A percentile compares a stretch with the other conserved stretches of the same genome.
Conservation (phyloP, 164 flowering plant species). For the Kalanchoe fedtschenkoi region DNA sequence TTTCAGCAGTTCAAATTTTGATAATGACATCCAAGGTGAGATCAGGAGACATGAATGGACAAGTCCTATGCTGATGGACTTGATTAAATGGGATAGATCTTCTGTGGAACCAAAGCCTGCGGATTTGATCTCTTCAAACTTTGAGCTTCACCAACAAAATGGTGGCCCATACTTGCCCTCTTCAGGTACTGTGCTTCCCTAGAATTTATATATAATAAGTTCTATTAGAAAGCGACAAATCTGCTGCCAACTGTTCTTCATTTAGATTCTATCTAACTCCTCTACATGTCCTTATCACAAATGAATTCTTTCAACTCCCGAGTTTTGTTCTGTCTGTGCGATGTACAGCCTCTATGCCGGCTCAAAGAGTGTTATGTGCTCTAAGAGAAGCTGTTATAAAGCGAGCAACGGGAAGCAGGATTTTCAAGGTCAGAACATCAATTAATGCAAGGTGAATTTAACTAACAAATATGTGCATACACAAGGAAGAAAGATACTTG, state of each 20-base stretch:
- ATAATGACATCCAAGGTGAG: conserved; percentile 31
- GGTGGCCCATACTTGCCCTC: background rate
- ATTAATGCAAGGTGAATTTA: background rate
- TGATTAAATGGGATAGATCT: conserved; percentile 75
- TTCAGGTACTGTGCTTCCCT: too few relatives aligned
- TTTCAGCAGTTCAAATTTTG: conserved; percentile 17
- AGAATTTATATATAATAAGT: background rate
- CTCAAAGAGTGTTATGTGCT: conserved; percentile 48
- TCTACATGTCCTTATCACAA: background rate
- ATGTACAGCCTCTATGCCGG: conserved; percentile 24
- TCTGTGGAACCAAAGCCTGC: conserved; percentile 45
- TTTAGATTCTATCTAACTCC: background rate
- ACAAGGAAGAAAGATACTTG: background rate
- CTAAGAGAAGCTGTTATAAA: conserved; percentile 57
- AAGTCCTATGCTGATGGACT: conserved; percentile 31
- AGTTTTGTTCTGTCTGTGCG: conserved; percentile 15
- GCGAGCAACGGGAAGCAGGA: conserved; percentile 32
- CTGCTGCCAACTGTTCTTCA: background rate
- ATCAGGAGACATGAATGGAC: conserved; percentile 68
- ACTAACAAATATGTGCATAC: background rate
- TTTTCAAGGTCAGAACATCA: conserved; percentile 41
- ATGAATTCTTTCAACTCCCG: conserved; percentile 5
- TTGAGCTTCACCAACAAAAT: background rate
- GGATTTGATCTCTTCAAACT: conserved; percentile 14
- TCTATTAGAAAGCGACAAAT: background rate